Conservation (phyloP, 176 grass and related monocot genomes). For the Phyllostachys edulis region DNA sequence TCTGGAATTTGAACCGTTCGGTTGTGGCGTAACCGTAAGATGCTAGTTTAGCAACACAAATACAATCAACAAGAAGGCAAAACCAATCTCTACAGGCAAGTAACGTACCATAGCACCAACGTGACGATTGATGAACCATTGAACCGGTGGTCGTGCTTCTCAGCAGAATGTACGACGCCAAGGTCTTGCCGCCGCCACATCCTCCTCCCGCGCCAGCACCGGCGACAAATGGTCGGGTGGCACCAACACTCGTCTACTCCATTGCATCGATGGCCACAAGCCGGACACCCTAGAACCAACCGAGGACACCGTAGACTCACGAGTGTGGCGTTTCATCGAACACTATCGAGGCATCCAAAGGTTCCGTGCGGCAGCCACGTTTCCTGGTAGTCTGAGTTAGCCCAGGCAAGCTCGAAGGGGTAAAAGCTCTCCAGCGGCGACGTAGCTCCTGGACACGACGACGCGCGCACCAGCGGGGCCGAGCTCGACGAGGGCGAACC, state of each 20-base stretch:
- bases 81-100: not conserved
- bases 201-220: constrained; percentile 25
- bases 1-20: constrained; percentile 39
- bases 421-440: not conserved
- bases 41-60: not conserved
- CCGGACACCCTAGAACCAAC: not conserved
- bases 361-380: not conserved
- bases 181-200: constrained; percentile 27
- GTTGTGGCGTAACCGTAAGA: not conserved
- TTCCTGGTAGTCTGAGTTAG: not conserved
- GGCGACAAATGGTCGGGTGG: constrained; percentile 27
- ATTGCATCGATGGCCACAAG: constrained; percentile 28
- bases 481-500: not conserved
- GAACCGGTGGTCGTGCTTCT: constrained; percentile 35
- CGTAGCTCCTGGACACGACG: not conserved
- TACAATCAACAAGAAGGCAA: not conserved
- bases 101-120: constrained; percentile 34
- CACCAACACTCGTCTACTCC: constrained; percentile 41
- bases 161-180: constrained; percentile 46
- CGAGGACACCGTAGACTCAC: not conserved
- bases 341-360: not conserved
- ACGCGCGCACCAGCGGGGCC: not conserved
- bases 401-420: not conserved
- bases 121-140: not conserved
- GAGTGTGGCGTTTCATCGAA: not conserved